A percentile compares a stretch with the other conserved stretches of the same genome.
These are phyloP conservation scores for Kwoniella mangroviensis DNA, from an alignment of 768 basidiomycete genomes.

Conservation along the genomic window DNA sequence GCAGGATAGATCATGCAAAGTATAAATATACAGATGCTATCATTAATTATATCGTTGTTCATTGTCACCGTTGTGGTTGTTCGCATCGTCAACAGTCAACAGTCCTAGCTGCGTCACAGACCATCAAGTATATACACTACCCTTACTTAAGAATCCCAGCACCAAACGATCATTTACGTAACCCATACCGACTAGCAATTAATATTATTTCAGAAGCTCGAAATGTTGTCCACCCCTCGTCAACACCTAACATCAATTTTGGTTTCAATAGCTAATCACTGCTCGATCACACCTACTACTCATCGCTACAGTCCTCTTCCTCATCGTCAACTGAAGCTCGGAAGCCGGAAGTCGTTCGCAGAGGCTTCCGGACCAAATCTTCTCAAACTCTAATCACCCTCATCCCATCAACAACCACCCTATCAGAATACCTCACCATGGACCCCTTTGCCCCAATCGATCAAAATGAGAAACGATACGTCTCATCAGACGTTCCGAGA, in stretches of 20 bases:
- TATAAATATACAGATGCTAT: no score
- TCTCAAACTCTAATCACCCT: neutral
- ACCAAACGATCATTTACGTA: neutral
- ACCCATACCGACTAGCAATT: neutral
- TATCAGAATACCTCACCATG: conserved; percentile 20
- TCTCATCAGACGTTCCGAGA: conserved; percentile 57
- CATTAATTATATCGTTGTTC: neutral
- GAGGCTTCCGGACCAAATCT: conserved; percentile 27
- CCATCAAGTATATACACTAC: neutral
- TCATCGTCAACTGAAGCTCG: neutral
- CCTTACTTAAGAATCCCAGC: neutral
- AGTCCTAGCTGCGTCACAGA: neutral
- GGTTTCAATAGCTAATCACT: no score
- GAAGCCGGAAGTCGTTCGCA: conserved; percentile 30
- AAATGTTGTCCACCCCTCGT: neutral
- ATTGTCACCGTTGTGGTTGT: neutral
- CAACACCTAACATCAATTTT: neutral
- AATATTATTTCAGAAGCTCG: neutral
- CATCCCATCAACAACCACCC: neutral
- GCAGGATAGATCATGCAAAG: no score
- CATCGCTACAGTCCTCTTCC: neutral
- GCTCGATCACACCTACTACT: neutral
- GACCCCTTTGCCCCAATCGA: conserved; percentile 31
- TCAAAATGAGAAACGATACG: conserved; percentile 56
- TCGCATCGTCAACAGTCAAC: neutral